Conservation (phyloP, 2,329 filamentous ascomycete genomes). For the Monosporascus sp. region DNA sequence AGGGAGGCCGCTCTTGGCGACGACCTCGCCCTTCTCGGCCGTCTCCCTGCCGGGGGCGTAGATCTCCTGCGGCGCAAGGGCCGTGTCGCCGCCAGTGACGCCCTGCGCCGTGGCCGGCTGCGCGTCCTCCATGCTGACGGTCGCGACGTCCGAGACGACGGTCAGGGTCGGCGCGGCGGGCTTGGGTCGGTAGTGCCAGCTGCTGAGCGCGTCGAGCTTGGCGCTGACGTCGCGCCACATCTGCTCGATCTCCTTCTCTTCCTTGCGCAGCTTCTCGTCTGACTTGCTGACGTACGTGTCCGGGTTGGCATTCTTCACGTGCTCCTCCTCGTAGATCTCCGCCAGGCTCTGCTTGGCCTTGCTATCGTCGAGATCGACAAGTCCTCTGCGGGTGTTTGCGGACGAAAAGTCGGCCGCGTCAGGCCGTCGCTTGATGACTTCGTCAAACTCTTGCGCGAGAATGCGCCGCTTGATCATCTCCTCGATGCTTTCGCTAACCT, state of each 20-base stretch:
- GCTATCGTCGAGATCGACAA: slow-evolving; percentile 77
- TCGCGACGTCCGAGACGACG: slow-evolving; percentile 86
- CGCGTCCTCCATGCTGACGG: slow-evolving; percentile 90
- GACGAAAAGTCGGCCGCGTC: slow-evolving; percentile 60
- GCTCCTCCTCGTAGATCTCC: slow-evolving; percentile 91
- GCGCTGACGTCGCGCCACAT: slow-evolving; percentile 79
- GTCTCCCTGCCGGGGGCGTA: slow-evolving; percentile 74
- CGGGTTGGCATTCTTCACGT: slow-evolving; percentile 72
- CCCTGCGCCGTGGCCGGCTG: slow-evolving; percentile 78
- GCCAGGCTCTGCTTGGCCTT: slow-evolving; percentile 86
- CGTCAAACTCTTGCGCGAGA: slow-evolving; percentile 84
- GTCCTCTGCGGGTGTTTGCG: slow-evolving; percentile 59
- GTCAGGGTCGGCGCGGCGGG: slow-evolving; percentile 75
- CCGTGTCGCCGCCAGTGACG: slow-evolving; percentile 62
- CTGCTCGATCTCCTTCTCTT: slow-evolving; percentile 76
- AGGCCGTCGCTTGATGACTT: slow-evolving; percentile 77
- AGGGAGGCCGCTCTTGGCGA: slow-evolving; percentile 71
- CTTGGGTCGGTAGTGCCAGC: slow-evolving; percentile 94
- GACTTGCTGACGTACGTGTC: slow-evolving; percentile 73
- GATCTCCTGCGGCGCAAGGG: slow-evolving; percentile 89
- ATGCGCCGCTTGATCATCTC: slow-evolving; percentile 92
- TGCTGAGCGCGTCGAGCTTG: slow-evolving; percentile 83
- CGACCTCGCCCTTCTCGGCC: slow-evolving; percentile 63
- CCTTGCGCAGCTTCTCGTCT: slow-evolving; percentile 75
- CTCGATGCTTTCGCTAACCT: slow-evolving; percentile 87